These are phyloP conservation scores for Hypoxylon sp. DNA, from an alignment of 2,329 filamentous ascomycete genomes.

Conservation along the genomic window DNA sequence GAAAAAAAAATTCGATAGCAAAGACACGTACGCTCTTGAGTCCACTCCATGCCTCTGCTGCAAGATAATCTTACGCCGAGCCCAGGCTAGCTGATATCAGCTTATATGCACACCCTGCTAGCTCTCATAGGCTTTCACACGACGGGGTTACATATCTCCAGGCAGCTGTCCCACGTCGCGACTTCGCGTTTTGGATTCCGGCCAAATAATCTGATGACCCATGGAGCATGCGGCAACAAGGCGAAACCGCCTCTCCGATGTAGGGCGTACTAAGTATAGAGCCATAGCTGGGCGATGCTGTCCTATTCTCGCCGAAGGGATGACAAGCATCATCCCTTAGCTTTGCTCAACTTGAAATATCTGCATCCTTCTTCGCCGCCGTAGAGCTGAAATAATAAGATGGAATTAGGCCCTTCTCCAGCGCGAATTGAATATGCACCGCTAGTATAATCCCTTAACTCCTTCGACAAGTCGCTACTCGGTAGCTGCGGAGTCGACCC, in stretches of 20 bases:
- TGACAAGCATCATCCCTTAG: neutral
- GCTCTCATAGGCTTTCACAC: neutral
- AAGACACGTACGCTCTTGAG: slow-evolving; percentile 11
- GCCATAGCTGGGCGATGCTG: neutral
- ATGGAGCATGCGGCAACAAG: neutral
- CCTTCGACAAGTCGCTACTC: slow-evolving; percentile 1
- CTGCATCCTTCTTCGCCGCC: neutral
- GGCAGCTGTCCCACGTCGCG: slow-evolving; percentile 16
- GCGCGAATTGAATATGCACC: neutral
- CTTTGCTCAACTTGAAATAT: neutral
- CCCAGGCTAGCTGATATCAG: slow-evolving; percentile 20
- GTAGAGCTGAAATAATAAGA: neutral
- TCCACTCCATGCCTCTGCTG: slow-evolving; percentile 1
- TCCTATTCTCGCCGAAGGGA: slow-evolving; percentile 7
- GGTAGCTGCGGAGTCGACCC: slow-evolving; percentile 1
- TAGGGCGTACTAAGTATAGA: neutral
- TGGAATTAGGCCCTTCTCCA: neutral
- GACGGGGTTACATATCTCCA: slow-evolving; percentile 13
- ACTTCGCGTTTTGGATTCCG: slow-evolving; percentile 16
- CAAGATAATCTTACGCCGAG: slow-evolving; percentile 10
- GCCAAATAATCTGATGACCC: neutral
- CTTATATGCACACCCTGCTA: slow-evolving; percentile 4
- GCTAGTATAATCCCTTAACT: slow-evolving; percentile 6
- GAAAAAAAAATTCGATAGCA: slow-evolving; percentile 3
- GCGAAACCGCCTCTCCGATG: slow-evolving; percentile 8